These are phyloP conservation scores for Sistotremastrum suecicum DNA, from an alignment of 768 basidiomycete species.

Conservation along the genomic window DNA sequence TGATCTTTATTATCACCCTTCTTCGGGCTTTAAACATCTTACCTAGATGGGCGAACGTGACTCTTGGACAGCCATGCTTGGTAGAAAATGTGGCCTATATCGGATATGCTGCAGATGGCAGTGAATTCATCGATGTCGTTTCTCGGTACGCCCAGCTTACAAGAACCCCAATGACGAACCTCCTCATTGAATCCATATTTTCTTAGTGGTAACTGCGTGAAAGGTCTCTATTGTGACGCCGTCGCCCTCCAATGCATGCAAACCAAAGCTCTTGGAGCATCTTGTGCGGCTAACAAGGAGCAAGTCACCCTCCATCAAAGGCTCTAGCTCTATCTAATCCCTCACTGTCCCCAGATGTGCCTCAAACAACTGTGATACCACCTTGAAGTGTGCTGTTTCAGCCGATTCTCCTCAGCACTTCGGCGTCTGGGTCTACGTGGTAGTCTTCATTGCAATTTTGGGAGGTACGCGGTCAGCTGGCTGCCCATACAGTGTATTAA, in stretches of 20 bases:
- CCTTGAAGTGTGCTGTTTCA: conserved; percentile 45
- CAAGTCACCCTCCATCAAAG: conserved; percentile 12
- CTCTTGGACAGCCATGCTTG: conserved; percentile 44
- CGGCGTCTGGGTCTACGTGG: conserved; percentile 51
- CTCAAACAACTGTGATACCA: conserved; percentile 58
- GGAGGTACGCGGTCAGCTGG: conserved; percentile 34
- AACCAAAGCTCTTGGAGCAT: conserved; percentile 38
- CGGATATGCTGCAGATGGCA: conserved; percentile 38
- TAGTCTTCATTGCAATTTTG: conserved; percentile 59
- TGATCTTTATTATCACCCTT: not conserved
- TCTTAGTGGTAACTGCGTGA: conserved; percentile 52
- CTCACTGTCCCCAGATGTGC: conserved; percentile 35
- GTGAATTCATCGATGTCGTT: conserved; percentile 63
- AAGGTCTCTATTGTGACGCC: conserved; percentile 68
- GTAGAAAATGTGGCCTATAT: conserved; percentile 74
- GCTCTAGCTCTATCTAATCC: conserved; percentile 8
- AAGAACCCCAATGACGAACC: too few species aligned
- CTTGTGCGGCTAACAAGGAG: conserved; percentile 53
- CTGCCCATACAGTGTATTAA: not conserved
- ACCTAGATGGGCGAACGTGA: conserved; percentile 64
- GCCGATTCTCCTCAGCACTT: conserved; percentile 51
- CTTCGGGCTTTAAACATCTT: not conserved
- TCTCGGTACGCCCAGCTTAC: conserved; percentile 41
- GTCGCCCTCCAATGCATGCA: conserved; percentile 39
- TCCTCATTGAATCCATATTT: not conserved